Evolutionary conservation across 2,329 filamentous ascomycete species (phyloP), one percentile per base, ranked within the genome.

Genomic region (Colletotrichum noveboracense): DNA sequence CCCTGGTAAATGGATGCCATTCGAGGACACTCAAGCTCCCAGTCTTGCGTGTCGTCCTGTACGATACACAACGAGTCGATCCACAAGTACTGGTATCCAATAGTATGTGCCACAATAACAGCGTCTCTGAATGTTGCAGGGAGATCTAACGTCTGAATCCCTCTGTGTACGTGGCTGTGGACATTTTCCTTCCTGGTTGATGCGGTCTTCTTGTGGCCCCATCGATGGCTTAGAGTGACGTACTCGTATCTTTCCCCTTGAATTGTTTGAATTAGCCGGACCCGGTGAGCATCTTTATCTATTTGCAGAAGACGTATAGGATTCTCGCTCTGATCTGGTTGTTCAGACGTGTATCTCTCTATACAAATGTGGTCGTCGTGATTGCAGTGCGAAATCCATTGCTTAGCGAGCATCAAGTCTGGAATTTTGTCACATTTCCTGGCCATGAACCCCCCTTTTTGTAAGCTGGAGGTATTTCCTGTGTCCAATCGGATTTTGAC

Each of bases 61-160:
- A 74, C 13, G 32, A 74, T 76, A 13, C 43, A 52, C 6, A 74
- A 16, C 10, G 74, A 76, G 26, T 74, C 58, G 16, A 70, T 64
- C 74, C 74, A 56, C 28, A 58, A 58, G 55, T 58, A 58, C 24
- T 21, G 55, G 21, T 58, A 58, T 16, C 24, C 55, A 5, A 58
- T 14, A 16, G 16, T 58, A 18, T 58, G 14, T 58, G 55, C 1
- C 7, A 7, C 21, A 26, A 58, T 18, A 16, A 58, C 55, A 16
- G 55, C 55, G 24, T 58, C 55, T 58, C 55, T 58, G 55, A 26
- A 58, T 26, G 55, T 58, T 28, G 55, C 55, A 0, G 55, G 55
- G 7, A 58, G 55, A 16, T 5, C 16, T 0, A 26, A 16, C 3
- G 55, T 28, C 2, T 58, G 26, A 16, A 58, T 58, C 3, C 55